A percentile compares a stretch with the other conserved stretches of the same genome.
phyloP scores from a whole-genome alignment of 306 rosid genomes.

The Acacia melanoxylon region DNA sequence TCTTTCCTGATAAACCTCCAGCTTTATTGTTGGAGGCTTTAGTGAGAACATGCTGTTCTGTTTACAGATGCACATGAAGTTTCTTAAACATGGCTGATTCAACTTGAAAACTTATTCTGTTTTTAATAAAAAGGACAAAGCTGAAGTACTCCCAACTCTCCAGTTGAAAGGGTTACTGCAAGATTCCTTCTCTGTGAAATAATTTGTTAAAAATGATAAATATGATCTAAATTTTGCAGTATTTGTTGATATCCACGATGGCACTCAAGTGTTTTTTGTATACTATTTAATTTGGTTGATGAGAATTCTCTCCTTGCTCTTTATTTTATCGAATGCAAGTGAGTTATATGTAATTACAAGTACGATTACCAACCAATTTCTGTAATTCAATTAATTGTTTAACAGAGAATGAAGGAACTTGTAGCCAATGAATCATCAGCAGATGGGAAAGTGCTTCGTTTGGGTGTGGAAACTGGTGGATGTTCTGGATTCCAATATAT shows the following conservation, averaged over 20 bases:
- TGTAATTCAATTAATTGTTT: constrained; percentile 14
- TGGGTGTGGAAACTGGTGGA: constrained; percentile 91
- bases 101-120: constrained; percentile 3
- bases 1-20: not conserved
- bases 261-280: not conserved
- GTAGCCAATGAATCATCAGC: constrained; percentile 52
- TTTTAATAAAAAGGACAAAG: not conserved
- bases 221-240: not conserved
- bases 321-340: not conserved
- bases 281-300: constrained; percentile 8
- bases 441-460: constrained; percentile 60
- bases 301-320: not conserved
- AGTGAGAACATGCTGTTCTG: not conserved
- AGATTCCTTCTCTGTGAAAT: not conserved
- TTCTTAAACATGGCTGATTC: not conserved
- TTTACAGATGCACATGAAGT: not conserved
- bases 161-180: not conserved
- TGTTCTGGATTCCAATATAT: constrained; percentile 99
- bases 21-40: not conserved
- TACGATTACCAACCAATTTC: not conserved
- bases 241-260: not conserved
- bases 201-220: not conserved
- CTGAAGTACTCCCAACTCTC: not conserved
- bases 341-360: not conserved
- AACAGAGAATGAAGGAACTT: constrained; percentile 79